Base-by-base conservation (phyloP, 805 yeast genomes). In the Nakazawaea wyomingensis region DNA sequence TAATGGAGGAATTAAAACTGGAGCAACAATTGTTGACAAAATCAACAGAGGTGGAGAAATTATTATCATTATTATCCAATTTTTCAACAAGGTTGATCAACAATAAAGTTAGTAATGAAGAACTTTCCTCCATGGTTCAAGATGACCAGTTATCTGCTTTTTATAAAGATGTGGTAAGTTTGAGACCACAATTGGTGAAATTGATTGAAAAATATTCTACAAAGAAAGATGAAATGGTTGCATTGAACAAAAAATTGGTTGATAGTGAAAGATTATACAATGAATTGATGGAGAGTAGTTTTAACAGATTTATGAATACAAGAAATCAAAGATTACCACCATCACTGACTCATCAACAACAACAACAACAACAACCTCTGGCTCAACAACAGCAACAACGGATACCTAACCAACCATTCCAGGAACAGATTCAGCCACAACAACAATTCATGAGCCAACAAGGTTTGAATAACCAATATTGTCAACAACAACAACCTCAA, bases 201-300 rank as follows among this genome's bases (percentile, higher is more conserved):
- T 65, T 81, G 53, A 78, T 93, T 48, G 96, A 87, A 45, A 78
- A 85, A 59, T 85, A 87, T 60, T 74, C 87, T 29, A 73, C 76
- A 35, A 76, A 87, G 54, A 79, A 84, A 56, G 85, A 89, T 52
- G 97, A 91, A 49, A 66, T 91, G 47, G 66, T 80, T 48, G 76
- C 76, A 17, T 68, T 91, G 52, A 83, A 87, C 54, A 74, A 76
- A 48, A 84, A 85, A 49, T 71, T 91, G 44, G 76, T 76, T 44
- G 69, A 70, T 37, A 93, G 96, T 14, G 76, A 85, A 41, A 69
- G 74, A 33, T 63, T 74, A 8, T 93, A 88, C 60, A 86, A 85
- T 54, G 74, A 76, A 36, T 62, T 88, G 40, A 70, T 85, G 64
- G 86, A 83, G 52, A 69, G 71, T 19, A 67, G 68, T n/a, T 56